Evolutionary conservation across 345 rosid genomes (phyloP), one percentile per base, ranked within the genome.

Genomic region (Salix exigua): DNA sequence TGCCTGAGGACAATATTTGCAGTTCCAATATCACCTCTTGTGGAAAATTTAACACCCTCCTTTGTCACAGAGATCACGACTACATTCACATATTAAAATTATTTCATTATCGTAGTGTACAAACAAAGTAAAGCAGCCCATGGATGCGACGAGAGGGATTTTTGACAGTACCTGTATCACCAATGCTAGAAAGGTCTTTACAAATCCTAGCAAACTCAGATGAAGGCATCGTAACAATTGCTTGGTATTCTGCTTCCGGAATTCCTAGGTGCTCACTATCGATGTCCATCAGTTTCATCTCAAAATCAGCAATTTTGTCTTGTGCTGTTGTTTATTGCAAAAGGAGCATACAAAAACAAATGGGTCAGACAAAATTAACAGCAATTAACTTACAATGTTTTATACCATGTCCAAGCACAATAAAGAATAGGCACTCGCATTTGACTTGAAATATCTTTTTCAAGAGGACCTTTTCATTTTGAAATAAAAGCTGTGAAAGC

Each of bases 261-360:
- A 96, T 96, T 6, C 99, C 99, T 33, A 96, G 91, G 78, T 96
- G 99, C 88, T 96, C 99, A 33, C 97, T 92, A 74, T 94, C 99
- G 2, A 96, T 92, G 86, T 94, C 98, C 99, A 94, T 96, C 83
- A 96, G 83, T 75, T 92, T 96, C 99, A 96, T 94, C 90, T 96
- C 99, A 73, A 93, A 96, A 61, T 96, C 99, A 0, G 99, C 88
- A 75, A 96, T 96, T 80, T 90, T 96, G 78, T 96, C 99, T 81
- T 96, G 99, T 0, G 97, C 98, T 96, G 75, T 78, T 81, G 71
- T 38, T 71, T 35, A 50, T 48, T 17, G 71, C 2, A 60, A 30
- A 64, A 62, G 0, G 21, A 23, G 44, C 23, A 68, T n/a, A 12
- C 26, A 66, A 66, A 66, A 7, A 33, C 19, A 66, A 66, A 14